Evolutionary conservation across 805 yeast species (phyloP).

Genomic region (Teunomyces pallodes): DNA sequence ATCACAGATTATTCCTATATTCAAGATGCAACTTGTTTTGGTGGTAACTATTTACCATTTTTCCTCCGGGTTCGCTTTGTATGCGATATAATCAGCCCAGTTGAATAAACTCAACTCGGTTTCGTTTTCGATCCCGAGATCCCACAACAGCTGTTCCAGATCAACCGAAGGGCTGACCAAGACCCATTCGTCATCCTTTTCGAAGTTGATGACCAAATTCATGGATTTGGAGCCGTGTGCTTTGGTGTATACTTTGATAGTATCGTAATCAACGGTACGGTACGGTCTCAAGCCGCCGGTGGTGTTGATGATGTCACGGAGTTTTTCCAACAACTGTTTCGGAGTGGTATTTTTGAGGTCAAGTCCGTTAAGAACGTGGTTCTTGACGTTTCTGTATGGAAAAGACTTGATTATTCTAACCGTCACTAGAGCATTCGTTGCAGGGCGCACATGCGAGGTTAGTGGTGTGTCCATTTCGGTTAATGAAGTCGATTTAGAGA

Average conservation of each 20-base stretch:
- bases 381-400: slow-evolving; percentile 84
- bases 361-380: slow-evolving; percentile 63
- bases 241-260: slow-evolving; percentile 84
- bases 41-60: slow-evolving; percentile 57
- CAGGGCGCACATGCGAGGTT: slow-evolving; percentile 75
- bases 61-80: slow-evolving; percentile 81
- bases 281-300: slow-evolving; percentile 78
- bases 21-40: background rate
- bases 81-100: slow-evolving; percentile 59
- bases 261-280: slow-evolving; percentile 69
- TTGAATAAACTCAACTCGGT: slow-evolving; percentile 89
- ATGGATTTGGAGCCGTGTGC: slow-evolving; percentile 95
- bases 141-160: slow-evolving; percentile 28
- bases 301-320: slow-evolving; percentile 45
- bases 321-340: slow-evolving; percentile 53
- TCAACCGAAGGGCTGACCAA: slow-evolving; percentile 22
- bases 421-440: slow-evolving; percentile 72
- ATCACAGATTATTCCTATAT: too few species aligned
- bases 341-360: slow-evolving; percentile 73
- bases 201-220: slow-evolving; percentile 88
- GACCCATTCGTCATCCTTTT: slow-evolving; percentile 73
- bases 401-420: slow-evolving; percentile 87
- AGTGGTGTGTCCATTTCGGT: slow-evolving; percentile 63
- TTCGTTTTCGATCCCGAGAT: slow-evolving; percentile 65
- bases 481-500: background rate